Base-by-base conservation (phyloP, 495 filamentous ascomycete species). In the Penicillium psychrofluorescens region DNA sequence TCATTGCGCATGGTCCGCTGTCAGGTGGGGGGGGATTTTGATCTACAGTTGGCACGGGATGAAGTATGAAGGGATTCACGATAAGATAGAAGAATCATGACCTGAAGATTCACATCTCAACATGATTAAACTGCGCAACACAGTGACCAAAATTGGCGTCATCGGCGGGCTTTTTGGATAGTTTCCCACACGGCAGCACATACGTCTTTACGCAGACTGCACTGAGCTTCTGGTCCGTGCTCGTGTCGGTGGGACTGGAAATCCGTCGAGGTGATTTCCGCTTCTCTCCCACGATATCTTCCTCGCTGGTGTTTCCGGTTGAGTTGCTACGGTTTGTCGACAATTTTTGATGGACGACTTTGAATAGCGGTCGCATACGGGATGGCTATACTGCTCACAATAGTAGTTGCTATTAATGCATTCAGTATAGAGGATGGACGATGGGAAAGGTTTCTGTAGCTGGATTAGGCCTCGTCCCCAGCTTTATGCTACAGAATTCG, bases 331-430 rank as follows among this genome's bases (percentile, higher is more conserved):
- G 32, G 5, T 40, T 39, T 11, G 46, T 43, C 56, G 51, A 60
- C 29, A 58, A 40, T n/a, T 51, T 51, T 8, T 44, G 33, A 22
- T 55, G 51, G 8, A 47, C 31, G 38, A 56, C 8, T 33, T 55
- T 55, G 51, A 67, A 65, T 10, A 63, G 38, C 2, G 60, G 62
- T 8, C 59, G 58, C 51, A 65, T 60, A 41, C n/a, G n/a, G n/a
- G n/a, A 53, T 46, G 15, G 54, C 41, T 11, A 53, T 46, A 9
- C 43, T 12, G 2, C 36, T 39, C 10, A 52, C 51, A 7, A 43
- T 30, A 12, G 50, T 44, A 35, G 52, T 45, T 9, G 36, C 48
- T 16, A 45, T 37, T 43, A 28, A 58, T 50, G 38, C 49, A 58
- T 28, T 49, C 34, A 4, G 51, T 53, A 29, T 58, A 58, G 13